Base-by-base conservation (phyloP, 2,329 filamentous ascomycete genomes). In the Cytospora mali region DNA sequence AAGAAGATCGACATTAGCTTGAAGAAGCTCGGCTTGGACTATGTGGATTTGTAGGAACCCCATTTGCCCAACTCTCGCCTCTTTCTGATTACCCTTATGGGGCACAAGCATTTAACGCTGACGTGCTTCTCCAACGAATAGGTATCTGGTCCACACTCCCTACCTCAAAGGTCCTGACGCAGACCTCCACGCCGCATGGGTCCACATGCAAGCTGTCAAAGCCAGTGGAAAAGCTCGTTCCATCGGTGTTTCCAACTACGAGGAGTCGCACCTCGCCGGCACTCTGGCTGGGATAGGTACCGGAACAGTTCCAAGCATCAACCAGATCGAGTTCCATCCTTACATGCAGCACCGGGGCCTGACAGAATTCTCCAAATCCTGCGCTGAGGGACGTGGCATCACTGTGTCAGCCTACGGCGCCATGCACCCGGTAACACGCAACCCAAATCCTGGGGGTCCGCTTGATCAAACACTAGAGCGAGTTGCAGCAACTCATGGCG, bases 311-410 rank as follows among this genome's bases (percentile, higher is more conserved):
- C 90, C 90, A 0, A 84, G 84, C 3, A 83, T 88, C 62, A 92
- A 92, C 75, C 89, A 93, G 77, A 88, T 92, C 68, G 89, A 92
- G 76, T 85, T 84, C 69, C 88, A 92, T 74, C 88, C 89, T 0
- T 89, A 90, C 71, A 76, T 88, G 50, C 86, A 88, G 72, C 85
- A 87, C 71, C 79, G 78, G 77, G 55, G 75, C 48, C 70, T 80
- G 9, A n/a, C 16, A n/a, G 16, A n/a, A 1, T 39, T 39, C 35
- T 39, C 35, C 6, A 4, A 7, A n/a, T 5, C 3, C 3, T 46
- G 51, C 33, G 52, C 57, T 28, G 57, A 53, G 14, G 33, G n/a
- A 4, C 71, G 79, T 56, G 70, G 72, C 21, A 79, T 81, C 61
- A 69, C 73, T 5, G 69, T 70, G 1, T 66, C 71, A 6, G 75